phyloP scores from a whole-genome alignment of 1,284 basidiomycete species.

The Melampsora occidentalis region DNA sequence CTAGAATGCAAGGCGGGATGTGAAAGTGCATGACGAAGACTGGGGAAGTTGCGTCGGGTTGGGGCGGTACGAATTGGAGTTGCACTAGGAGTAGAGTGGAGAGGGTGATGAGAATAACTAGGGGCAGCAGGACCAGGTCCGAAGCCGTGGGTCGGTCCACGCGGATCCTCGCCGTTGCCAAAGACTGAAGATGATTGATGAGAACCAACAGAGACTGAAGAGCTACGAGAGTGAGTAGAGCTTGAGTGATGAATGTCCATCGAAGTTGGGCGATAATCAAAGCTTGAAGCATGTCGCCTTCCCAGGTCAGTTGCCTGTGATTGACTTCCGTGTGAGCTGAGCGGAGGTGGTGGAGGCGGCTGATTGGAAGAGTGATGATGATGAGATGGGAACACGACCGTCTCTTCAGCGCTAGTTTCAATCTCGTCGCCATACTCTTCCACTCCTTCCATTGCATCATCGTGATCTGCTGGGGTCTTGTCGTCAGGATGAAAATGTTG shows the following conservation, averaged over 20 bases:
- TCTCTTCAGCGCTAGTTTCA: background rate
- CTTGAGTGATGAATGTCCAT: slow-evolving; percentile 17
- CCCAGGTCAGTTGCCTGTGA: too few relatives aligned
- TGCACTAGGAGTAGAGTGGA: slow-evolving; percentile 14
- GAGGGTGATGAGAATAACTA: slow-evolving; percentile 11
- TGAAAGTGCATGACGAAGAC: slow-evolving; percentile 34
- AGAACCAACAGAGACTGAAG: slow-evolving; percentile 27
- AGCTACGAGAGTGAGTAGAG: slow-evolving; percentile 34
- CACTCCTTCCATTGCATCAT: background rate
- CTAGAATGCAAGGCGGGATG: slow-evolving; percentile 31
- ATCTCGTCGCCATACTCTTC: slow-evolving; percentile 4
- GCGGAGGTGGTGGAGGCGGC: background rate
- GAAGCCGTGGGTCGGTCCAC: background rate
- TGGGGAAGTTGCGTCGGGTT: slow-evolving; percentile 21
- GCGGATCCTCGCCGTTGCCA: slow-evolving; percentile 16
- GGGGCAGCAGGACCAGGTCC: background rate
- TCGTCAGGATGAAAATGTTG: slow-evolving; percentile 8
- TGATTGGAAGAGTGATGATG: background rate
- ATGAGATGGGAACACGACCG: background rate
- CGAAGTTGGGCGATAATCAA: background rate
- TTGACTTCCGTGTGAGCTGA: background rate
- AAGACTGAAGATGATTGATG: slow-evolving; percentile 34
- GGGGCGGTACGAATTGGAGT: slow-evolving; percentile 18
- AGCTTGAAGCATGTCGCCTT: too few relatives aligned
- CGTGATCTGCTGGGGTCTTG: slow-evolving; percentile 6